These are phyloP conservation scores for Aureobasidium lini DNA, from an alignment of 2,329 filamentous ascomycete genomes.

Conservation along the genomic window DNA sequence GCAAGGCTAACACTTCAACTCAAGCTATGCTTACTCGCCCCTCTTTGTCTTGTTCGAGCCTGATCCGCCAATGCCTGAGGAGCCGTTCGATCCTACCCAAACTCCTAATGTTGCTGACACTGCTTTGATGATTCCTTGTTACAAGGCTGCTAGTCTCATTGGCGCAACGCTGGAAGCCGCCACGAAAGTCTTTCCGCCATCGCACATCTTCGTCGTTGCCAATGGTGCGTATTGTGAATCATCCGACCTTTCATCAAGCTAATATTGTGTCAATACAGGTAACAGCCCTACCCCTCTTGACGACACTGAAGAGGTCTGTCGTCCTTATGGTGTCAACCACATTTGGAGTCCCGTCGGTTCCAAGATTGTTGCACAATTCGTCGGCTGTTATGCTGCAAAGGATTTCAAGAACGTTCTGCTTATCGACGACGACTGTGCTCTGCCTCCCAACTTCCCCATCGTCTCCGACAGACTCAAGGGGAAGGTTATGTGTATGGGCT, in stretches of 20 bases:
- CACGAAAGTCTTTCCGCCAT: constrained; percentile 38
- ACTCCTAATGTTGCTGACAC: constrained; percentile 29
- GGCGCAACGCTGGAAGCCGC: constrained; percentile 38
- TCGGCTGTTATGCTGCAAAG: constrained; percentile 40
- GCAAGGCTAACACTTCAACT: not conserved
- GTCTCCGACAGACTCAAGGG: constrained; percentile 37
- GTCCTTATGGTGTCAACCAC: constrained; percentile 39
- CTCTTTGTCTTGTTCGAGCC: constrained; percentile 30
- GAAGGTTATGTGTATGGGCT: constrained; percentile 40
- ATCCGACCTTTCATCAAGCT: not conserved
- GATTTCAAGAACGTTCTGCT: constrained; percentile 40
- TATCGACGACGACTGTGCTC: constrained; percentile 44
- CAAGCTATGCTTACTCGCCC: constrained; percentile 20
- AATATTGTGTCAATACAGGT: not conserved
- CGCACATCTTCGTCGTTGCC: constrained; percentile 42
- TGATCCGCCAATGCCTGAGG: constrained; percentile 27
- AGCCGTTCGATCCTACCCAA: constrained; percentile 15
- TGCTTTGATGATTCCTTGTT: constrained; percentile 41
- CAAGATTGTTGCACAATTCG: constrained; percentile 45
- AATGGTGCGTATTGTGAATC: constrained; percentile 29
- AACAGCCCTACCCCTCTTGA: constrained; percentile 41
- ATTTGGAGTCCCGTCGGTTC: constrained; percentile 43
- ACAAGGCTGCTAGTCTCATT: constrained; percentile 39
- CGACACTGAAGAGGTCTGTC: constrained; percentile 42
- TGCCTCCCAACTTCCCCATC: constrained; percentile 42